These are phyloP conservation scores for Acephala macrosclerotiorum DNA, from an alignment of 2,329 filamentous ascomycete genomes.

Conservation along the genomic window DNA sequence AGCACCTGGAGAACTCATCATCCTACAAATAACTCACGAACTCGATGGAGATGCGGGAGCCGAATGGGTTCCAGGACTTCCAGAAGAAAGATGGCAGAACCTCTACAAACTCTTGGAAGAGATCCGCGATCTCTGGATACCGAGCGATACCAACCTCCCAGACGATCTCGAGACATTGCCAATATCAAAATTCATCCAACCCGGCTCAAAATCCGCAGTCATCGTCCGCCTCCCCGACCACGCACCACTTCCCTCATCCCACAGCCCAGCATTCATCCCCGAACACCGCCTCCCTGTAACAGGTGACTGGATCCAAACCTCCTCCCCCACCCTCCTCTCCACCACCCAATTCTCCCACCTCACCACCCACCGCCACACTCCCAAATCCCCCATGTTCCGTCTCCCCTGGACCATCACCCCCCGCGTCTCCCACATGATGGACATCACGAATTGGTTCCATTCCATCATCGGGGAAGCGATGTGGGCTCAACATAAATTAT, in stretches of 20 bases:
- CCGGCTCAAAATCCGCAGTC: constrained; percentile 34
- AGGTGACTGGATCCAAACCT: constrained; percentile 31
- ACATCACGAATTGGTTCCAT: constrained; percentile 12
- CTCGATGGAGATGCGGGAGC: constrained; percentile 11
- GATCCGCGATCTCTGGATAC: constrained; percentile 33
- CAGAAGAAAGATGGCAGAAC: constrained; percentile 22
- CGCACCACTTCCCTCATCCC: constrained; percentile 20
- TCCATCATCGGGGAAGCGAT: constrained; percentile 27
- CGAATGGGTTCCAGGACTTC: constrained; percentile 17
- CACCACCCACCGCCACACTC: constrained; percentile 20
- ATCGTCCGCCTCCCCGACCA: constrained; percentile 28
- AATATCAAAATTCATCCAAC: constrained; percentile 31
- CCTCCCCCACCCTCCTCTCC: constrained; percentile 11
- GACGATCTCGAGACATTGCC: constrained; percentile 32
- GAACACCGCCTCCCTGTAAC: constrained; percentile 16
- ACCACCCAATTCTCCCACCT: constrained; percentile 30
- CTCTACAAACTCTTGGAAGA: constrained; percentile 24
- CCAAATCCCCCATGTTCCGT: constrained; percentile 12
- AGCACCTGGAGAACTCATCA: constrained; percentile 36
- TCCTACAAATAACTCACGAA: constrained; percentile 38
- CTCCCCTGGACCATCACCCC: constrained; percentile 31
- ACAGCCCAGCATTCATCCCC: constrained; percentile 27
- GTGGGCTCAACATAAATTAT: constrained; percentile 21
- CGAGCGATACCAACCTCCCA: not conserved
- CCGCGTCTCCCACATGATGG: constrained; percentile 4